Evolutionary conservation across 371 early-diverging fungal genomes (phyloP), one percentile per base, ranked within the genome.

Genomic region (Mortierella sp.): DNA sequence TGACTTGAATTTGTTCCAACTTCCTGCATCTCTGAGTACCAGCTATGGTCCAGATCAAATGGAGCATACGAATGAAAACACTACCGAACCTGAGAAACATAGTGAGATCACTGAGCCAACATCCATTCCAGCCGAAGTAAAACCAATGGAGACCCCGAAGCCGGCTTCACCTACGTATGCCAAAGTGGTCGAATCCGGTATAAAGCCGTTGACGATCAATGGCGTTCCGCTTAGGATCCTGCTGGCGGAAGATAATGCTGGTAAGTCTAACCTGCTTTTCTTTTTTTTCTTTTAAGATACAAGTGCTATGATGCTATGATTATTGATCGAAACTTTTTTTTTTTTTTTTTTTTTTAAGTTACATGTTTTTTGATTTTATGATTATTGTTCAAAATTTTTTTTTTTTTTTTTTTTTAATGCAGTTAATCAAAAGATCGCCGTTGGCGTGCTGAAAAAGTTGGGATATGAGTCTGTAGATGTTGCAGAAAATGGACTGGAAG

Each of bases 401-500:
- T 63, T 1, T 38, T 11, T 43, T 50, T 9, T 59, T n/a, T n/a
- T n/a, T n/a, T n/a, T n/a, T n/a, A n/a, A 11, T 55, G 53, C 55
- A 84, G 88, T 90, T 50, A 90, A 90, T 65, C 90, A 90, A 77
- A 88, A 87, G 63, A 87, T 90, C 63, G 89, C 89, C 19, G 83
- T 87, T 11, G 87, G 89, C 22, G 88, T 88, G 38, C 76, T 90
- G 28, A 88, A 87, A 66, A 72, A 89, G 43, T 66, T 90, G 21
- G 90, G 90, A 0, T 90, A 90, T 67, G 70, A 81, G n/a, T 84
- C 86, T 62, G 88, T 89, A 11, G 83, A 83, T 10, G 77, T 90
- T 22, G 89, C 88, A 2, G 85, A 86, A 65, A 90, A 90, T 60
- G 90, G 90, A 28, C 81, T 83, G 5, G 90, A 90, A 58, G 90